phyloP scores from a whole-genome alignment of 495 filamentous ascomycete genomes.

The Talaromyces proteolyticus region DNA sequence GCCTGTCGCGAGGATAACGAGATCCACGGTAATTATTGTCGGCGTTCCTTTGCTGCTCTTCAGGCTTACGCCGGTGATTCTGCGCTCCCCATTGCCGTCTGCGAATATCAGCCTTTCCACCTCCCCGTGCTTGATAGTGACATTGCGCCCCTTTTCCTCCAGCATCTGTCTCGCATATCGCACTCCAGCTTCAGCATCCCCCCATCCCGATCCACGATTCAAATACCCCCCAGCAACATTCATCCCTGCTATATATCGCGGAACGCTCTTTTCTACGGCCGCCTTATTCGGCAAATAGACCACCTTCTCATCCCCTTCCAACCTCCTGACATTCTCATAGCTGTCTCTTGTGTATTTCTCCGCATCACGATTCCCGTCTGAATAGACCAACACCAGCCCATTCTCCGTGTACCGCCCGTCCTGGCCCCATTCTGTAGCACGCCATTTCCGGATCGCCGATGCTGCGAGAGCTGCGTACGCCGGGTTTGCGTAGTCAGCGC shows the following conservation, averaged over 20 bases:
- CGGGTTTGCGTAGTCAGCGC: conserved; percentile 73
- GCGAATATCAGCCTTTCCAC: conserved; percentile 49
- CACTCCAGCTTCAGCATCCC: conserved; percentile 72
- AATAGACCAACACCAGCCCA: conserved; percentile 64
- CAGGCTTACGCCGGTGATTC: conserved; percentile 50
- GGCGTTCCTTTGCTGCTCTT: conserved; percentile 17
- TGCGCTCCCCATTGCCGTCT: conserved; percentile 2
- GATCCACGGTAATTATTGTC: conserved; percentile 52
- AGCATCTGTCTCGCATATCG: conserved; percentile 59
- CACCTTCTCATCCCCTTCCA: conserved; percentile 37
- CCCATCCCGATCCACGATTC: conserved; percentile 79
- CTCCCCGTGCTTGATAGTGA: conserved; percentile 57
- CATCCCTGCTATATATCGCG: conserved; percentile 39
- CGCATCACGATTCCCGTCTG: conserved; percentile 41
- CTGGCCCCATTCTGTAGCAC: conserved; percentile 53
- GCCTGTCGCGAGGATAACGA: conserved; percentile 77
- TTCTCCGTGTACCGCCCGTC: conserved; percentile 69
- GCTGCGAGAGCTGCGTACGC: conserved; percentile 66
- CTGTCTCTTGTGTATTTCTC: conserved; percentile 61
- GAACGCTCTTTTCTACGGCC: conserved; percentile 35
- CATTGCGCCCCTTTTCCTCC: conserved; percentile 49
- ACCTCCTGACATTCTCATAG: conserved; percentile 55
- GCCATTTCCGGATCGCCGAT: conserved; percentile 66
- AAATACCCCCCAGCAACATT: conserved; percentile 67
- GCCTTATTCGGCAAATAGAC: conserved; percentile 37